A percentile compares a stretch with the other conserved stretches of the same genome.
Evolutionary conservation across 1,139 yeast species (phyloP).

Genomic region (Candida glucosophila): DNA sequence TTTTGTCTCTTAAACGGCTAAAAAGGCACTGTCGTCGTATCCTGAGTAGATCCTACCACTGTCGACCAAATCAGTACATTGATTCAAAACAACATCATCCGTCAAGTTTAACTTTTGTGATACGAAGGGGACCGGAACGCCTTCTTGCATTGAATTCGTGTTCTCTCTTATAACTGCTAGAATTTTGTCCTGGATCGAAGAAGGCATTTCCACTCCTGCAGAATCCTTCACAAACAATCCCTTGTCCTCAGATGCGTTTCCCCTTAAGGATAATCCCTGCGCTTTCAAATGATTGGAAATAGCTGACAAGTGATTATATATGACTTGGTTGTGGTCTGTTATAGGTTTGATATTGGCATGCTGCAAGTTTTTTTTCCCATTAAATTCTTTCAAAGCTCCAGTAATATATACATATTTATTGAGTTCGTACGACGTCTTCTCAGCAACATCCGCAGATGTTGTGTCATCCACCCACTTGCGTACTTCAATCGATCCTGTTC

Average conservation of each 20-base stretch:
- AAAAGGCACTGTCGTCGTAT: constrained; percentile 52
- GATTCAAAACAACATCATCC: constrained; percentile 37
- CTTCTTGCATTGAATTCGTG: constrained; percentile 57
- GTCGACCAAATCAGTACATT: constrained; percentile 48
- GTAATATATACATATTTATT: constrained; percentile 57
- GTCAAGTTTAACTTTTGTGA: constrained; percentile 47
- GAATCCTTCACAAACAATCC: constrained; percentile 41
- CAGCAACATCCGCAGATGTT: constrained; percentile 24
- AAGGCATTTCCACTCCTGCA: constrained; percentile 15
- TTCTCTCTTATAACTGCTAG: constrained; percentile 42
- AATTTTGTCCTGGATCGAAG: constrained; percentile 34
- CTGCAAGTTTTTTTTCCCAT: constrained; percentile 58
- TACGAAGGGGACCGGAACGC: constrained; percentile 58
- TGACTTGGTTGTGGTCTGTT: constrained; percentile 63
- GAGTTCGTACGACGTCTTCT: constrained; percentile 21
- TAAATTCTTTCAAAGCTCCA: constrained; percentile 67
- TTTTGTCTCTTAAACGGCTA: constrained; percentile 31
- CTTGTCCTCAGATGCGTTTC: constrained; percentile 10
- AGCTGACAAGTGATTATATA: constrained; percentile 71
- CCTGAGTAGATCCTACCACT: constrained; percentile 63
- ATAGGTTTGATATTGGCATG: constrained; percentile 55
- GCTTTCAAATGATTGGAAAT: constrained; percentile 52
- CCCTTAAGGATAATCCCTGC: constrained; percentile 24
- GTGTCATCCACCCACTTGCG: constrained; percentile 61
- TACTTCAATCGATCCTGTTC: constrained; percentile 69